Base-by-base conservation (phyloP, 768 basidiomycete species). In the Gymnopilus dilepis region DNA sequence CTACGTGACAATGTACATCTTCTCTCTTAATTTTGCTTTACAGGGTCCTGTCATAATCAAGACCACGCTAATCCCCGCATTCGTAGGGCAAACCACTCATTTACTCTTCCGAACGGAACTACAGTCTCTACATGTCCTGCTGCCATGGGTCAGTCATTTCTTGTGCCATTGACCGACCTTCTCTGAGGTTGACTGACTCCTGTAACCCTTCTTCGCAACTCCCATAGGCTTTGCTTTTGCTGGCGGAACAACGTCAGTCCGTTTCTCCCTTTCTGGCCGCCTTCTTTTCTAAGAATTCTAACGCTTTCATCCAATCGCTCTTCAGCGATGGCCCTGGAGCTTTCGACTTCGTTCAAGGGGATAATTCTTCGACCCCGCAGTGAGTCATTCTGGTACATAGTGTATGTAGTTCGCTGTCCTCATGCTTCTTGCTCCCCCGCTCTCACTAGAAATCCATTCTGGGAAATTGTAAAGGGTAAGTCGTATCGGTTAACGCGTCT, bases 301-400 rank as follows among this genome's bases (percentile, higher is more conserved):
- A 61, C 40, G 52, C 57, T n/a, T 38, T 8, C 33, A 26, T 54
- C 57, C 45, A 21, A 19, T 13, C 15, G 37, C 40, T 41, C 38
- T 47, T 43, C 64, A 88, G 87, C n/a, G 91, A 93, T 73, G 91
- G 92, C 0, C 91, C 92, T 3, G 92, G 92, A 19, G 84, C 85
- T 1, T 86, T 92, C 62, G 89, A 92, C 72, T 94, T 92, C 65
- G 74, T 86, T 31, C 91, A 92, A 76, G 90, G 91, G 4, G 79
- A 83, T 65, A 91, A 92, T 69, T 81, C 84, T 21, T 84, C 87
- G 3, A 70, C 70, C 15, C 73, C 84, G 7, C 86, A 84, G 84
- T 89, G 74, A 61, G 85, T 24, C 34, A 15, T 21, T 26, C 26
- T 24, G 33, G 22, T 26, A 34, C 38, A 22, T 38, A 40, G 2